These are phyloP conservation scores for Medakamo hakoo DNA, from an alignment of 139 green algal genomes.

Conservation along the genomic window DNA sequence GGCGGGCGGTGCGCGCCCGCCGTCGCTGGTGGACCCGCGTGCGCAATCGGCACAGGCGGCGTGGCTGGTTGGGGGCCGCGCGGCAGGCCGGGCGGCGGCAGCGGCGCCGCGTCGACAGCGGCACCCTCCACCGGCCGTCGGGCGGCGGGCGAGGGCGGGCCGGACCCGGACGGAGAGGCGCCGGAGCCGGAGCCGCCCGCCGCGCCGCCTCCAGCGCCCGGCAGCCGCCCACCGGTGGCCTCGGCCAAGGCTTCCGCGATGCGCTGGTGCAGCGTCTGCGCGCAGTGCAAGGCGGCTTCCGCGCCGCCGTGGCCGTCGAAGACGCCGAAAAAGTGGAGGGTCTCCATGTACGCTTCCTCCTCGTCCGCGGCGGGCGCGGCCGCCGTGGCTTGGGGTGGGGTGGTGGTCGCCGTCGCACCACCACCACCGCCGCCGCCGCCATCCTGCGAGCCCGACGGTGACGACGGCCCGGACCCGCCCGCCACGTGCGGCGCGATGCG, in stretches of 20 bases:
- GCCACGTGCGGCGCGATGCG: slow-evolving; percentile 26
- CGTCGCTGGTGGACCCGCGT: too few relatives aligned
- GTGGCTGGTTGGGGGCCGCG: too few relatives aligned
- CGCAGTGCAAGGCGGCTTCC: slow-evolving; percentile 46
- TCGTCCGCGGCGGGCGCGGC: not conserved
- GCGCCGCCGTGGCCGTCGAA: slow-evolving; percentile 67
- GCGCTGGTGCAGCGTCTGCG: slow-evolving; percentile 36
- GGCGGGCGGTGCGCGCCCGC: too few relatives aligned
- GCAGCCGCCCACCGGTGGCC: too few relatives aligned
- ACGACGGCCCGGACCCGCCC: slow-evolving; percentile 4
- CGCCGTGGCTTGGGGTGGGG: not conserved
- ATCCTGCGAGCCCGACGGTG: not conserved
- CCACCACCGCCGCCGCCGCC: not conserved
- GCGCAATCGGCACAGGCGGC: too few relatives aligned
- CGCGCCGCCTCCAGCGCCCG: too few relatives aligned
- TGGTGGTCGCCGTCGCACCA: not conserved
- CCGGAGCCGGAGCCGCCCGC: too few relatives aligned
- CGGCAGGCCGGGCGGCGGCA: too few relatives aligned
- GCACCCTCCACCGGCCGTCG: too few relatives aligned
- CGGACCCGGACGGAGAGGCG: too few relatives aligned
- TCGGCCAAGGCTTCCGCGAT: slow-evolving; percentile 31
- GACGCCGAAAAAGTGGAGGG: slow-evolving; percentile 65
- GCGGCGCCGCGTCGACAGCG: too few relatives aligned
- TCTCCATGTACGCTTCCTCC: slow-evolving; percentile 10
- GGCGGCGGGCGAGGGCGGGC: too few relatives aligned